Conservation (phyloP, 371 early-diverging fungal genomes). For the Rhizopus stolonifer region DNA sequence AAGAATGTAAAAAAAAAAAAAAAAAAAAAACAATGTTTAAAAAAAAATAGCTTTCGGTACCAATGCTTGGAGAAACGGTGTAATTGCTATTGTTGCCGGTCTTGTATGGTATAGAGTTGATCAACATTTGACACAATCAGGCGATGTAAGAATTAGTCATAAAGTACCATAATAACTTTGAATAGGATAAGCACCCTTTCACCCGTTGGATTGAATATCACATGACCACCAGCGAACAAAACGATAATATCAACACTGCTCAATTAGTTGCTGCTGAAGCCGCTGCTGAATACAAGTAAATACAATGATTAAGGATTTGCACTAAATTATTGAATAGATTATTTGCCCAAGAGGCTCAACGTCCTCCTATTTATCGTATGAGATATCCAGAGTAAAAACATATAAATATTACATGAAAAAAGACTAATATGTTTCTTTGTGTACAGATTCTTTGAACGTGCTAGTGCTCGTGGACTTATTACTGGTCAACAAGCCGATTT, state of each 20-base stretch:
- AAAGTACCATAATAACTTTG: background rate
- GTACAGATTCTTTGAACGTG: conserved; percentile 41
- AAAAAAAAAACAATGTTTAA: background rate
- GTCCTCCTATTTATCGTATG: conserved; percentile 47
- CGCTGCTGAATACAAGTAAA: conserved; percentile 46
- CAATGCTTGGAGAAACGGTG: conserved; percentile 45
- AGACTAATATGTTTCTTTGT: background rate
- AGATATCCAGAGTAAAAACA: conserved; percentile 50
- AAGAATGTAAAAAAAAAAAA: conserved; percentile 15
- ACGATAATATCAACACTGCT: conserved; percentile 29
- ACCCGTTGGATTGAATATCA: conserved; percentile 47
- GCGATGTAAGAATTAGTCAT: conserved; percentile 19
- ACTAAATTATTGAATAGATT: conserved; percentile 24
- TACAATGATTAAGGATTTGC: background rate
- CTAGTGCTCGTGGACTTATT: conserved; percentile 41
- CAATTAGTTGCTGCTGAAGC: conserved; percentile 32
- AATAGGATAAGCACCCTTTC: conserved; percentile 46
- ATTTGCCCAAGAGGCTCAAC: conserved; percentile 46
- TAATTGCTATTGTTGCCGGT: conserved; percentile 40
- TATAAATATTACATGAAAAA: background rate
- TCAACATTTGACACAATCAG: conserved; percentile 30
- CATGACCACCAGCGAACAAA: conserved; percentile 39
- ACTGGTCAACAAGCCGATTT: conserved; percentile 42
- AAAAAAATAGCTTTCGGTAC: conserved; percentile 32
- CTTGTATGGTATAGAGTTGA: conserved; percentile 43